phyloP scores from a whole-genome alignment of 106 monocot genomes.

The Allium fistulosum region DNA sequence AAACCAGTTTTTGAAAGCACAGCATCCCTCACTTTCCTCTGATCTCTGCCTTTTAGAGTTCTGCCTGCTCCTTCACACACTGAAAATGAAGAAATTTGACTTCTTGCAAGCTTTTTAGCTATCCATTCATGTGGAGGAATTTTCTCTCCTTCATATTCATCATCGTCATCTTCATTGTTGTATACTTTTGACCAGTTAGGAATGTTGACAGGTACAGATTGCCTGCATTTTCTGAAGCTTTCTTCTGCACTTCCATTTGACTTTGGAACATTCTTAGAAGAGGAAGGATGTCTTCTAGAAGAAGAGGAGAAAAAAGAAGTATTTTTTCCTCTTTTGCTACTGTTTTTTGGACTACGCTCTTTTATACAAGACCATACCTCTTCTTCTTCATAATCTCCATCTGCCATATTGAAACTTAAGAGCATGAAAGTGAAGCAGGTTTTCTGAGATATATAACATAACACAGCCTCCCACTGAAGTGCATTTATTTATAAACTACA shows the following conservation, averaged over 20 bases:
- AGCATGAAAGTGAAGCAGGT: not conserved
- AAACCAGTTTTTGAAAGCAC: constrained; percentile 68
- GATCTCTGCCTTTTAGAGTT: constrained; percentile 70
- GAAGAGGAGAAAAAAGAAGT: constrained; percentile 4
- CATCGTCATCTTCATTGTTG: constrained; percentile 5
- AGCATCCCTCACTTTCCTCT: constrained; percentile 62
- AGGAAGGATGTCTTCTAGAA: constrained; percentile 6
- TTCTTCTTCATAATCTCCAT: constrained; percentile 5
- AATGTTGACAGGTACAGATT: constrained; percentile 47
- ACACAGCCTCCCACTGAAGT: not conserved
- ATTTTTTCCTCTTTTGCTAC: not conserved
- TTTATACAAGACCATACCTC: constrained; percentile 3
- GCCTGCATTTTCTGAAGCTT: not conserved
- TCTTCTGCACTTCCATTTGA: constrained; percentile 9
- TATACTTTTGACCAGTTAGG: constrained; percentile 43
- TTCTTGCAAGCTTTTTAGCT: constrained; percentile 47
- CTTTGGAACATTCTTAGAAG: constrained; percentile 24
- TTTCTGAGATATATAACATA: constrained; percentile 1
- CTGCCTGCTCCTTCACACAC: constrained; percentile 70
- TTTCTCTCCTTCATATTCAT: constrained; percentile 28
- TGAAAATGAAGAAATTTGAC: constrained; percentile 61
- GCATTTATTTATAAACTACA: not conserved
- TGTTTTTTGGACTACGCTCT: not conserved
- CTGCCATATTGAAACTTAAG: not conserved
- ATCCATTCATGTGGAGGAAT: constrained; percentile 67